Conservation (phyloP, 164 flowering plant genomes). For the Vitis amurensis region DNA sequence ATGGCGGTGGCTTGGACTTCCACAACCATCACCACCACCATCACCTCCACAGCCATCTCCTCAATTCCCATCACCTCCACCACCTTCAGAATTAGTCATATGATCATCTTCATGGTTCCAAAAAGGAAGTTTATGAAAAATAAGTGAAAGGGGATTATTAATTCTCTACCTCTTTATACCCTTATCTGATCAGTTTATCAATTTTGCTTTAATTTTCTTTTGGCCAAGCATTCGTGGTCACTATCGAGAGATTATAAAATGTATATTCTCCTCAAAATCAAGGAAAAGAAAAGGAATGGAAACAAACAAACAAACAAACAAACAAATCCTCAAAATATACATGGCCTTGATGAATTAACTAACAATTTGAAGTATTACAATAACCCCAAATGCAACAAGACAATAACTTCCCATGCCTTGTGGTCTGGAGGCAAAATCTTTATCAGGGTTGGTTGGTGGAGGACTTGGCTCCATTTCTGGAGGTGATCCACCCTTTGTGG, state of each 20-base stretch:
- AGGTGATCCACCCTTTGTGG: background rate
- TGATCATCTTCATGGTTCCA: background rate
- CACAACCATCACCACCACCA: conserved; percentile 29
- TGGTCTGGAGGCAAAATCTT: background rate
- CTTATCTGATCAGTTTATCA: too few species aligned
- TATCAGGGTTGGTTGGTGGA: conserved; percentile 1
- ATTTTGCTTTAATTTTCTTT: too few species aligned
- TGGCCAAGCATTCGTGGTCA: too few species aligned
- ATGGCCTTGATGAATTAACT: too few species aligned
- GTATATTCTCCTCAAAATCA: too few species aligned
- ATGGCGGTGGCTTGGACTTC: conserved; percentile 13
- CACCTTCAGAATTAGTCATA: conserved; percentile 13
- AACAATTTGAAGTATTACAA: background rate
- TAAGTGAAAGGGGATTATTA: too few species aligned
- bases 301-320: background rate
- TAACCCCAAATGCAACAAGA: background rate
- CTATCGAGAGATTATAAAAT: too few species aligned
- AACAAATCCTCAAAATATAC: too few species aligned
- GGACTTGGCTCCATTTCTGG: conserved; percentile 1
- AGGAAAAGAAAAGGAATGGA: too few species aligned
- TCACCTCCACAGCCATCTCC: conserved; percentile 20
- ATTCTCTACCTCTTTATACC: too few species aligned
- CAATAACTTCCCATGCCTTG: background rate
- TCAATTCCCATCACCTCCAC: conserved; percentile 23
- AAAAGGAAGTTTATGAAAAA: too few species aligned